phyloP scores from a whole-genome alignment of 306 rosid species.

The Vigna nakashimae region DNA sequence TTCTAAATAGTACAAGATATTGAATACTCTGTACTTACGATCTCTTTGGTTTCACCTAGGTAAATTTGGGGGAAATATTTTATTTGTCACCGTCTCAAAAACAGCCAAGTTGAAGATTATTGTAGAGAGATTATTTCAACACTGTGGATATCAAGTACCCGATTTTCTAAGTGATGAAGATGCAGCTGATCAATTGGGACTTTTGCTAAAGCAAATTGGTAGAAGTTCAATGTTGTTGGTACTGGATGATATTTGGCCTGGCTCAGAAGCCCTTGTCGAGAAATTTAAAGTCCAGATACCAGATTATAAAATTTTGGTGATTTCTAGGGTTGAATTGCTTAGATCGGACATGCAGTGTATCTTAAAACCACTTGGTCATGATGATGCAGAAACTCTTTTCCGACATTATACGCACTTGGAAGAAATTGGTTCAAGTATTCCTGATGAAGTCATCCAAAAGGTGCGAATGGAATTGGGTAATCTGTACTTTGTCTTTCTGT shows the following conservation, averaged over 20 bases:
- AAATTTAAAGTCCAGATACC: constrained; percentile 49
- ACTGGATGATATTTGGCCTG: constrained; percentile 73
- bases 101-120: constrained; percentile 52
- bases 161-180: constrained; percentile 41
- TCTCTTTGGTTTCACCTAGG: constrained; percentile 45
- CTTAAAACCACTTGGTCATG: constrained; percentile 47
- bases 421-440: constrained; percentile 31
- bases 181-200: constrained; percentile 29
- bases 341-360: constrained; percentile 37
- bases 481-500: background rate
- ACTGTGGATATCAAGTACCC: constrained; percentile 37
- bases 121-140: constrained; percentile 47
- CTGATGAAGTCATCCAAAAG: constrained; percentile 46
- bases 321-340: constrained; percentile 59
- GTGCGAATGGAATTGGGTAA: constrained; percentile 39
- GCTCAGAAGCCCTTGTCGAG: constrained; percentile 57
- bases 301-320: constrained; percentile 66
- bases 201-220: constrained; percentile 37
- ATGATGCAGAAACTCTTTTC: constrained; percentile 65
- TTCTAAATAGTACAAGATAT: background rate
- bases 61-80: constrained; percentile 52
- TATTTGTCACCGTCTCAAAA: constrained; percentile 57
- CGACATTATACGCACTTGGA: constrained; percentile 46
- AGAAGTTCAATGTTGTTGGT: constrained; percentile 54
- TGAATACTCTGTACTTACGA: background rate